Conservation (phyloP, 495 filamentous ascomycete genomes). For the Neurospora sp. region DNA sequence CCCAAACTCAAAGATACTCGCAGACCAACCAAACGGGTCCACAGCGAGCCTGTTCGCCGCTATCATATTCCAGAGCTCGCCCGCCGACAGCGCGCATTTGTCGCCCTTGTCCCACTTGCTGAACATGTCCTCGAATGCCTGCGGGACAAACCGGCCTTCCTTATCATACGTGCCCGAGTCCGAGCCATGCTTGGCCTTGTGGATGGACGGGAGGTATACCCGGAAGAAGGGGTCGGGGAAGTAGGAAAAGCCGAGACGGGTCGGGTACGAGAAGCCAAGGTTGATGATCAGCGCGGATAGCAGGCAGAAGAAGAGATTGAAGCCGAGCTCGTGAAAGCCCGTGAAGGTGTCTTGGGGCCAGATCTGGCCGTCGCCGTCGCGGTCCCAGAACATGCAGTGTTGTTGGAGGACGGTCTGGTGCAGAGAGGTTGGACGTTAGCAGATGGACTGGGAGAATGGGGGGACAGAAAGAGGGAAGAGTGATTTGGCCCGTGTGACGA, state of each 20-base stretch:
- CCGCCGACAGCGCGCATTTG: constrained; percentile 5
- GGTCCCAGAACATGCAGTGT: constrained; percentile 43
- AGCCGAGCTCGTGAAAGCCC: constrained; percentile 44
- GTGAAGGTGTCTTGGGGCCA: constrained; percentile 42
- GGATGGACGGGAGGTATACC: constrained; percentile 37
- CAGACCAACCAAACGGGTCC: constrained; percentile 19
- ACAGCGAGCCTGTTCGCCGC: constrained; percentile 9
- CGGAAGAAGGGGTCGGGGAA: constrained; percentile 35
- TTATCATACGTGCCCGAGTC: constrained; percentile 42
- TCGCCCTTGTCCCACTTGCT: constrained; percentile 36
- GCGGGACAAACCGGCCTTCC: constrained; percentile 45
- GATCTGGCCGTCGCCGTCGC: constrained; percentile 37
- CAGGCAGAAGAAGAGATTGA: constrained; percentile 35
- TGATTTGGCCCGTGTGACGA: background rate
- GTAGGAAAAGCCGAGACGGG: constrained; percentile 30
- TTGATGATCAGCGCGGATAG: constrained; percentile 39
- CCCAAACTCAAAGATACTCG: constrained; percentile 34
- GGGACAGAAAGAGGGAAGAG: background rate
- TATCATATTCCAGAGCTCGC: constrained; percentile 14
- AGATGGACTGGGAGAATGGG: background rate
- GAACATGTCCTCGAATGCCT: constrained; percentile 50
- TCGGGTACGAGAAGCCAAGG: constrained; percentile 42
- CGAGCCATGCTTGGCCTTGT: constrained; percentile 49
- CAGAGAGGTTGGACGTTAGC: constrained; percentile 2
- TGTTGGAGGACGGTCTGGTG: constrained; percentile 37